Percentiles rank a stretch among this genome's conserved stretches.
Conservation (phyloP, 2,329 filamentous ascomycete genomes). For the Phyllosticta paracitricarpa region DNA sequence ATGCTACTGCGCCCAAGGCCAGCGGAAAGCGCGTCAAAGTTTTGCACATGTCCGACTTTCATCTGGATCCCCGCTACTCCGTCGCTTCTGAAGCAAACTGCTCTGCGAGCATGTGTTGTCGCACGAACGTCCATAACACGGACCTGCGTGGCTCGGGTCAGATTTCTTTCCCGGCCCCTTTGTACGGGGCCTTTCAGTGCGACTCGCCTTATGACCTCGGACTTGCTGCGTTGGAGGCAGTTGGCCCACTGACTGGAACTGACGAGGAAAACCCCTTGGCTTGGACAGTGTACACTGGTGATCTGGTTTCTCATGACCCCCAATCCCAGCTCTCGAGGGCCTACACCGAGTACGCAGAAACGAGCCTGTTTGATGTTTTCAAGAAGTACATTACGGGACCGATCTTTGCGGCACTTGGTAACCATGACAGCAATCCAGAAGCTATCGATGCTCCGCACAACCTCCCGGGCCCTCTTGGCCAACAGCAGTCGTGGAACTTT, state of each 20-base stretch:
- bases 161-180: conserved; percentile 38
- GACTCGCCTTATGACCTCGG: conserved; percentile 50
- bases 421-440: conserved; percentile 47
- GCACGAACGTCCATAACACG: conserved; percentile 32
- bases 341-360: conserved; percentile 46
- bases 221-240: conserved; percentile 45
- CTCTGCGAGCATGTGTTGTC: conserved; percentile 42
- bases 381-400: conserved; percentile 47
- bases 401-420: conserved; percentile 47
- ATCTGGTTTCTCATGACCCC: conserved; percentile 46
- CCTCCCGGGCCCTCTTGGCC: conserved; percentile 42
- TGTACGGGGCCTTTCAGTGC: conserved; percentile 47
- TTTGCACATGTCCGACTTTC: conserved; percentile 47
- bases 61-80: conserved; percentile 45
- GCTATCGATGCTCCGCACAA: conserved; percentile 44
- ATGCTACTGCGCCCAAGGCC: conserved; percentile 33
- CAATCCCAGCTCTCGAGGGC: conserved; percentile 41
- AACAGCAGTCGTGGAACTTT: conserved; percentile 50
- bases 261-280: conserved; percentile 33
- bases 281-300: conserved; percentile 48
- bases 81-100: conserved; percentile 46
- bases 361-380: conserved; percentile 44
- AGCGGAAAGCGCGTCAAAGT: conserved; percentile 48
- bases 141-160: conserved; percentile 21
- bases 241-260: conserved; percentile 47